Base-by-base conservation (phyloP, 768 basidiomycete genomes). In the Tricholoma bakamatsutake region DNA sequence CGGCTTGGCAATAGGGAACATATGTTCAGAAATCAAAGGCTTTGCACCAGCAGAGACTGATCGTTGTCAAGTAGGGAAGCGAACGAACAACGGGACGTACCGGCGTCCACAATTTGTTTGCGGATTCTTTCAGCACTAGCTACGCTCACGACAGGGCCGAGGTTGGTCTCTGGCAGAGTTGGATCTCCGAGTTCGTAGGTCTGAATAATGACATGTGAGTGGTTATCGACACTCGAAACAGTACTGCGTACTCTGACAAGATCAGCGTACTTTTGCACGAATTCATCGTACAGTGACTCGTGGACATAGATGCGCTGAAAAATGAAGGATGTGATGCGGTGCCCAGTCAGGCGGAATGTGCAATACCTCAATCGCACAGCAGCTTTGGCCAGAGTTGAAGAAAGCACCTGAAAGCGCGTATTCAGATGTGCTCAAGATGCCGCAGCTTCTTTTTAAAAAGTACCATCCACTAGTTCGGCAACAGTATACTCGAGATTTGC, bases 311-410 rank as follows among this genome's bases (percentile, higher is more conserved):
- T 93, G 15, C 96, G 82, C 88, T 93, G 62, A 8, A 17, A 53
- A 31, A 30, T 2, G 4, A 31, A 31, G 46, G 17, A 31, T 10
- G 3, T 30, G 15, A 10, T 8, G 30, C 15, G 10, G 33, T 28
- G 4, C 24, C 5, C 24, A 9, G 10, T 18, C 18, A 13, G 33
- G n/a, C 33, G 33, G 12, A 24, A 17, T 30, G 24, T 34, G 5
- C 21, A 74, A 13, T 58, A 88, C 90, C 77, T 99, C 97, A 57
- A 98, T 76, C 0, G 89, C 84, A 66, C 96, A 98, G 70, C 96
- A 98, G 60, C 93, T 95, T 71, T 99, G 97, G 1, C 97, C 97
- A 13, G 95, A 94, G 71, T 98, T 98, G 78, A 93, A 99, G 73
- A 95, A 86, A 4, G 93, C 87, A 35, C 93, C 90, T 93, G 62